Evolutionary conservation across 1,284 basidiomycete genomes (phyloP).

Genomic region (Vanrija pseudolonga): DNA sequence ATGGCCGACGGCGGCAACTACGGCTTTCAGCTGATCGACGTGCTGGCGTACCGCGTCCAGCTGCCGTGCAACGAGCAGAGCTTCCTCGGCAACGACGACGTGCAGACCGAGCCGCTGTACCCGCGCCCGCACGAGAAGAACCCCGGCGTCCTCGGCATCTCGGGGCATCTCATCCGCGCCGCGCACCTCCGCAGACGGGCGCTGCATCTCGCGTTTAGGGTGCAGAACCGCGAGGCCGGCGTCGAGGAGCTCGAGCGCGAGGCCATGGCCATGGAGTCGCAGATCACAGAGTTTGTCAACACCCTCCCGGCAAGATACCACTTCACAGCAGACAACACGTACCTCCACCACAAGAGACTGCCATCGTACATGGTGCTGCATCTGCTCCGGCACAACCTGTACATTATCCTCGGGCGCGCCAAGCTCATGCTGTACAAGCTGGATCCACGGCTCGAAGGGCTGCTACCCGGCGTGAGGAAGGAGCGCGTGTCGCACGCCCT

Average conservation of each 20-base stretch:
- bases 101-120: slow-evolving; percentile 7
- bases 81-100: slow-evolving; percentile 9
- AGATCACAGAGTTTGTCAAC: neutral
- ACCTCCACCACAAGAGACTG: slow-evolving; percentile 1
- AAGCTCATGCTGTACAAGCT: slow-evolving; percentile 6
- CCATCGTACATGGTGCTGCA: slow-evolving; percentile 7
- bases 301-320: slow-evolving; percentile 2
- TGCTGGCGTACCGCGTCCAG: slow-evolving; percentile 12
- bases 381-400: slow-evolving; percentile 19
- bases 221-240: slow-evolving; percentile 1
- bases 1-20: slow-evolving; percentile 20
- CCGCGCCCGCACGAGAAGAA: neutral
- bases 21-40: slow-evolving; percentile 12
- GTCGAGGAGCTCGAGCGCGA: slow-evolving; percentile 1
- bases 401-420: slow-evolving; percentile 13
- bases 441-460: slow-evolving; percentile 2
- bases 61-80: slow-evolving; percentile 13
- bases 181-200: slow-evolving; percentile 1
- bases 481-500: slow-evolving; percentile 13
- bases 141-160: neutral
- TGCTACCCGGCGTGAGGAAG: neutral
- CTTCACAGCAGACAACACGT: slow-evolving; percentile 5
- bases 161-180: slow-evolving; percentile 2
- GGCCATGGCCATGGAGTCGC: neutral
- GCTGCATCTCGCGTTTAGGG: neutral